phyloP scores from a whole-genome alignment of 169 alveolate genomes.

The Pseudocohnilembus persalinus region DNA sequence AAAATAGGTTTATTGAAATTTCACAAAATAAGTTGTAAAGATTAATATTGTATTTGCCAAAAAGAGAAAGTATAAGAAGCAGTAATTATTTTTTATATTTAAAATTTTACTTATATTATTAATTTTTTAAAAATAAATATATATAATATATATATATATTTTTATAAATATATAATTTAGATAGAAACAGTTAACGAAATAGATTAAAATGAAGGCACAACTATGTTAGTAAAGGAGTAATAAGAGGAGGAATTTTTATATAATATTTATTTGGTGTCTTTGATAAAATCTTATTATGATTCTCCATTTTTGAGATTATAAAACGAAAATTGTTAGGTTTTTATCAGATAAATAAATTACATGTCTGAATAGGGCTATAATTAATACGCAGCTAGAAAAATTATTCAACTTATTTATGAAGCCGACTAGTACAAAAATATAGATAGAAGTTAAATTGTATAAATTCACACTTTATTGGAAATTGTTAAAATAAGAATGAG shows the following conservation, averaged over 20 bases:
- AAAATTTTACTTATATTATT: too few species aligned
- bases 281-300: neutral
- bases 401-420: neutral
- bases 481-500: too few species aligned
- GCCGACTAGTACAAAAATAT: neutral
- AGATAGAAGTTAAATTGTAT: too few species aligned
- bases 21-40: neutral
- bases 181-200: neutral
- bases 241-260: neutral
- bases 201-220: neutral
- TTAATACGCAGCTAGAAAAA: neutral
- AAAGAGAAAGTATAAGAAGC: neutral
- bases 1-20: neutral
- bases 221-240: neutral
- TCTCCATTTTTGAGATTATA: neutral
- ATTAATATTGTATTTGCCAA: neutral
- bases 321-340: too few species aligned
- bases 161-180: too few species aligned
- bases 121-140: too few species aligned
- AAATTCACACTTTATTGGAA: too few species aligned
- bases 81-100: too few species aligned
- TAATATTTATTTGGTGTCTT: neutral
- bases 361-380: neutral
- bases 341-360: neutral
- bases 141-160: too few species aligned